Conservation (phyloP, 2,329 filamentous ascomycete genomes). For the Alternaria viburni region DNA sequence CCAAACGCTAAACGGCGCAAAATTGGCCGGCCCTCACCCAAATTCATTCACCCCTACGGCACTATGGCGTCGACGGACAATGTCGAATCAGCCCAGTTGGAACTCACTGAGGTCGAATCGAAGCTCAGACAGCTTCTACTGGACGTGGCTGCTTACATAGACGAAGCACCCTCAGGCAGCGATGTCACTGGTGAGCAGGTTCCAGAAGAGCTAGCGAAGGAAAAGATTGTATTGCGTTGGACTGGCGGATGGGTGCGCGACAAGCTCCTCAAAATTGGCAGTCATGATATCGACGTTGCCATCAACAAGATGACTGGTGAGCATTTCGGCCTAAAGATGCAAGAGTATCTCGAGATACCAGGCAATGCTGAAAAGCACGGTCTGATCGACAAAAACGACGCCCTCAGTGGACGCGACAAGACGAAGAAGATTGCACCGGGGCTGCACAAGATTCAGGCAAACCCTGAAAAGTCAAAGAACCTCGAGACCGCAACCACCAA, state of each 20-base stretch:
- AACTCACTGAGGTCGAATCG: constrained; percentile 72
- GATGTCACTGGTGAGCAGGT: constrained; percentile 43
- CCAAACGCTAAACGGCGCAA: constrained; percentile 42
- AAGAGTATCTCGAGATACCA: constrained; percentile 68
- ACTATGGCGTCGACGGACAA: constrained; percentile 34
- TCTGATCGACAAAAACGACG: constrained; percentile 49
- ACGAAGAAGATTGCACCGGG: constrained; percentile 68
- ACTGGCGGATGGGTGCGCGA: constrained; percentile 89
- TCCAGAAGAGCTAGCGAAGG: constrained; percentile 53
- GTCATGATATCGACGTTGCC: constrained; percentile 83
- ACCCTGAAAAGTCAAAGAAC: constrained; percentile 96
- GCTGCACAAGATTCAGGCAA: constrained; percentile 86
- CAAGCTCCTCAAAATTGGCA: constrained; percentile 74
- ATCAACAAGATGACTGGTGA: constrained; percentile 87
- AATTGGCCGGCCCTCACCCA: constrained; percentile 22
- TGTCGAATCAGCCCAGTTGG: constrained; percentile 47
- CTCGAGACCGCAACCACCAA: constrained; percentile 88
- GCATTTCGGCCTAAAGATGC: constrained; percentile 72
- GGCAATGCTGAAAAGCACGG: constrained; percentile 68
- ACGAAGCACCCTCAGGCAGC: constrained; percentile 47
- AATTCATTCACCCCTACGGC: constrained; percentile 31
- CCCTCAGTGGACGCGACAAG: constrained; percentile 50
- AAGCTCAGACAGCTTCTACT: constrained; percentile 78
- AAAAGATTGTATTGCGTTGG: constrained; percentile 70
- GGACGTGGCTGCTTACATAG: constrained; percentile 77